Percentiles rank a stretch among this genome's conserved stretches.
Conservation (phyloP, 2,329 filamentous ascomycete genomes). For the Penicillium sp. region DNA sequence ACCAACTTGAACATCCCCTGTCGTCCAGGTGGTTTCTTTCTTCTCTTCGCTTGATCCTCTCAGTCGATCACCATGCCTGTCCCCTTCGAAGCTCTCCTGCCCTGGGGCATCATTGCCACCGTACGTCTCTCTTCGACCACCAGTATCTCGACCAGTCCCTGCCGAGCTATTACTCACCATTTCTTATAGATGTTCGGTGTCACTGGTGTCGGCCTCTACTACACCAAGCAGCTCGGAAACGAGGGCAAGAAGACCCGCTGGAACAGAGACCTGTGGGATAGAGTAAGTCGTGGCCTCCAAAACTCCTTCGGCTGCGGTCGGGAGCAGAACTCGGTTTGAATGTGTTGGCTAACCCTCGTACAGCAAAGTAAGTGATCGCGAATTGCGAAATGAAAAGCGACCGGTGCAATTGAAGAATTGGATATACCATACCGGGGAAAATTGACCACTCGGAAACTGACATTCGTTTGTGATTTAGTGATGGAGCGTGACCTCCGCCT, state of each 20-base stretch:
- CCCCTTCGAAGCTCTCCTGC: constrained; percentile 68
- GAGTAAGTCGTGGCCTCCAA: constrained; percentile 51
- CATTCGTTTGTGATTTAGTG: constrained; percentile 57
- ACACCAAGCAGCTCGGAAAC: constrained; percentile 64
- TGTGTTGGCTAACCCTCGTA: constrained; percentile 44
- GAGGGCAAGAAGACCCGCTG: constrained; percentile 65
- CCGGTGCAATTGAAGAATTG: not conserved
- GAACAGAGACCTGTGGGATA: constrained; percentile 67
- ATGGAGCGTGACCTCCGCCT: constrained; percentile 68
- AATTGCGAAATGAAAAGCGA: constrained; percentile 2
- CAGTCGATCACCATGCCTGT: constrained; percentile 59
- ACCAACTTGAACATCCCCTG: no score
- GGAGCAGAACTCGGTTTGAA: constrained; percentile 10
- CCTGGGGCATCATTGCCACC: constrained; percentile 66
- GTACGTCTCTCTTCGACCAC: constrained; percentile 53
- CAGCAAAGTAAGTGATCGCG: constrained; percentile 58
- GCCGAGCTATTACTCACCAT: constrained; percentile 25
- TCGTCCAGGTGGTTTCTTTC: not conserved
- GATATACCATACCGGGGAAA: not conserved
- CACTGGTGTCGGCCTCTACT: constrained; percentile 61
- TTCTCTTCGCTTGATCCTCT: not conserved
- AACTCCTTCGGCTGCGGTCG: constrained; percentile 17
- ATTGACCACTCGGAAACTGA: constrained; percentile 16
- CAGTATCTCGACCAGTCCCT: constrained; percentile 20
- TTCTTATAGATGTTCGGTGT: constrained; percentile 62